These are phyloP conservation scores for Babesia bigemina DNA, from an alignment of 169 alveolate genomes.

Conservation along the genomic window DNA sequence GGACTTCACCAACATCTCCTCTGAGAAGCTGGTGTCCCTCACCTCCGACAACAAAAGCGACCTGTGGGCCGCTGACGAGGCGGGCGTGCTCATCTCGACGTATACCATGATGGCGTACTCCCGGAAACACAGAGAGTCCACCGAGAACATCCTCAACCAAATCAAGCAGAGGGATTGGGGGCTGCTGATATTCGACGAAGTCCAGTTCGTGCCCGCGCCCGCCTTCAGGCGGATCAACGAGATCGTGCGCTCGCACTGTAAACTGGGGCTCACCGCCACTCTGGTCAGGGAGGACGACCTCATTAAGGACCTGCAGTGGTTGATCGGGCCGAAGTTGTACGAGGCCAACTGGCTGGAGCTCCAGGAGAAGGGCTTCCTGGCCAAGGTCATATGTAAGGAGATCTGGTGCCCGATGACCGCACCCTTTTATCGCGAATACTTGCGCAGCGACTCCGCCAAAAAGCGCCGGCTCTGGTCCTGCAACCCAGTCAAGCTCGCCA, in stretches of 20 bases:
- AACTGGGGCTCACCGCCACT: conserved; percentile 99
- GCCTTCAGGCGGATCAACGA: conserved; percentile 90
- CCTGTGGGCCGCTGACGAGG: conserved; percentile 85
- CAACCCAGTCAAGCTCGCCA: conserved; percentile 95
- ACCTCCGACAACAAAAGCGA: conserved; percentile 94
- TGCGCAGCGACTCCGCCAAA: conserved; percentile 85
- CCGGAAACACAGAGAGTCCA: conserved; percentile 88
- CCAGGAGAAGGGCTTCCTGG: conserved; percentile 95
- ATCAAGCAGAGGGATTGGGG: conserved; percentile 97
- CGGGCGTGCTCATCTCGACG: conserved; percentile 94
- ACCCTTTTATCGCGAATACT: conserved; percentile 91
- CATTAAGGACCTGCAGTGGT: conserved; percentile 96
- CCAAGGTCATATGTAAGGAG: conserved; percentile 96
- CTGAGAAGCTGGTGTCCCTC: conserved; percentile 86
- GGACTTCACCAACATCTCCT: conserved; percentile 88
- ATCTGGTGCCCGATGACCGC: conserved; percentile 99
- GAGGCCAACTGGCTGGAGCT: conserved; percentile 99
- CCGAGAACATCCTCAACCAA: conserved; percentile 83
- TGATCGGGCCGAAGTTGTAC: conserved; percentile 99
- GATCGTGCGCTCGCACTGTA: conserved; percentile 91
- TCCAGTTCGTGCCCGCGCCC: conserved; percentile 98
- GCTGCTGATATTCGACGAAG: conserved; percentile 96
- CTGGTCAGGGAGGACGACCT: conserved; percentile 98
- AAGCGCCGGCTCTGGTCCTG: conserved; percentile 93
- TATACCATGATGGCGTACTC: conserved; percentile 93